phyloP scores from a whole-genome alignment of 164 flowering plant species.

The Vitis riparia region DNA sequence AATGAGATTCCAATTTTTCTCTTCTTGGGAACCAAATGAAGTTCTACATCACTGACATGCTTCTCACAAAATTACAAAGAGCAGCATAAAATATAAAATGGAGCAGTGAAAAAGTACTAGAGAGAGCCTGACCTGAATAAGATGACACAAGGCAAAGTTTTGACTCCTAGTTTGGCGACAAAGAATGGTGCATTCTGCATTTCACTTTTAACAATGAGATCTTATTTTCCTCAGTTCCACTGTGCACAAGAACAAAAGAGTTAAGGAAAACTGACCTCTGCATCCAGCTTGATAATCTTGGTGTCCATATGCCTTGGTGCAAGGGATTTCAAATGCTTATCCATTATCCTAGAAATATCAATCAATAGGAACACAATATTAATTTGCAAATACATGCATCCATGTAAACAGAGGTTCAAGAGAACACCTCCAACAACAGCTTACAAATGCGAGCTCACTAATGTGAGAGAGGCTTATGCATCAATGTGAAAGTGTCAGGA shows the following conservation, averaged over 20 bases:
- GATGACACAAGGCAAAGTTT: slow-evolving; percentile 92
- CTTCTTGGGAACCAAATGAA: no score
- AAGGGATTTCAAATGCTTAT: slow-evolving; percentile 89
- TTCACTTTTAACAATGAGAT: slow-evolving; percentile 3
- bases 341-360: slow-evolving; percentile 69
- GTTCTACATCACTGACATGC: neutral
- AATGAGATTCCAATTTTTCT: no score
- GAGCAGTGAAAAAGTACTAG: neutral
- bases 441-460: no score
- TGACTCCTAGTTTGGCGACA: slow-evolving; percentile 75
- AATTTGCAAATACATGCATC: neutral
- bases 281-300: slow-evolving; percentile 87
- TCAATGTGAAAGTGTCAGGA: no score
- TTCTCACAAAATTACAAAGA: neutral
- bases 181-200: slow-evolving; percentile 99
- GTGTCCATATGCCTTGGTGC: slow-evolving; percentile 70
- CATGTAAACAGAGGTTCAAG: no score
- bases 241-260: neutral
- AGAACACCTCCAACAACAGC: no score
- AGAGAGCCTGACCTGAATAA: slow-evolving; percentile 65
- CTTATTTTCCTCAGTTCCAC: neutral
- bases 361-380: slow-evolving; percentile 2
- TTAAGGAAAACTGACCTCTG: slow-evolving; percentile 61
- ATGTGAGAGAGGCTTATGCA: no score
- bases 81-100: neutral